phyloP scores from a whole-genome alignment of 345 rosid genomes.

The Citrus australasica region DNA sequence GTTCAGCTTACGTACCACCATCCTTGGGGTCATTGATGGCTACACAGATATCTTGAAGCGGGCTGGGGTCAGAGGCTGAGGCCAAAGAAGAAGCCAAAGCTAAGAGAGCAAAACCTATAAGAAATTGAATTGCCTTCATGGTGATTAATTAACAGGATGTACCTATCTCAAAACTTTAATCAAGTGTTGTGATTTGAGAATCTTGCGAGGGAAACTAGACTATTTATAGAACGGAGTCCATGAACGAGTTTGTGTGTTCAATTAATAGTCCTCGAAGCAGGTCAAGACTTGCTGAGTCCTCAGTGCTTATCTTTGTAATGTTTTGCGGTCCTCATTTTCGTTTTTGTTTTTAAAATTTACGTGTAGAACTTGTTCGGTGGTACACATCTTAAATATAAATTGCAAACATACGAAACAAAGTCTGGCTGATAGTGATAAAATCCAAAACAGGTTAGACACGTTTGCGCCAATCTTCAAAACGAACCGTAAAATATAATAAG shows the following conservation, averaged over 20 bases:
- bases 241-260: neutral
- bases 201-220: neutral
- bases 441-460: no score
- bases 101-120: conserved; percentile 7
- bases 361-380: no score
- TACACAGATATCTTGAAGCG: conserved; percentile 35
- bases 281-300: neutral
- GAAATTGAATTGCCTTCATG: conserved; percentile 8
- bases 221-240: neutral
- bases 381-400: no score
- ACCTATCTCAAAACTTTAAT: neutral
- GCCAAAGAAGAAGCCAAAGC: conserved; percentile 5
- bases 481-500: no score
- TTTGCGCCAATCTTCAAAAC: no score
- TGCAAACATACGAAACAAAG: no score
- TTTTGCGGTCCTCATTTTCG: no score
- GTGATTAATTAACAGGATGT: neutral
- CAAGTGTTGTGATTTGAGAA: neutral
- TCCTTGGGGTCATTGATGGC: conserved; percentile 9
- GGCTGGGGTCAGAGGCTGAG: conserved; percentile 26
- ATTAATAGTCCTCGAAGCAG: neutral
- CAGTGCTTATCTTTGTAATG: no score
- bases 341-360: no score
- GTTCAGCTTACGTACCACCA: conserved; percentile 1
- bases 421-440: no score